A percentile compares a stretch with the other conserved stretches of the same genome.
Conservation (phyloP, 2,329 filamentous ascomycete species). For the Cryphonectria carpinicola region DNA sequence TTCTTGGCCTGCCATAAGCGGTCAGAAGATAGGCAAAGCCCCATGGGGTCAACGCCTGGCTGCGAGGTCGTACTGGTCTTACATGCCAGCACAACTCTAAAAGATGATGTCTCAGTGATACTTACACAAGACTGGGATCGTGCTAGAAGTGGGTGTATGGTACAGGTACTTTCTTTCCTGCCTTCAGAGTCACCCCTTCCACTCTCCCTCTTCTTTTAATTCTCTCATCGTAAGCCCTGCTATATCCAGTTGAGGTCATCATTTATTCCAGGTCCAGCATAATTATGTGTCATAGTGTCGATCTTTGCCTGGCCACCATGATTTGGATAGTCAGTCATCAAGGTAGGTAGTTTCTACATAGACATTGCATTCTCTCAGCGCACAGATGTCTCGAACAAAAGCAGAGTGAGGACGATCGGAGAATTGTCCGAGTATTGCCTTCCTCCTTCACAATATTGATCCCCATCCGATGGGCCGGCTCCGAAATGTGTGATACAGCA, state of each 20-base stretch:
- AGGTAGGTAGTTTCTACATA: neutral
- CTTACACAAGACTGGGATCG: neutral
- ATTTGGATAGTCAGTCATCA: neutral
- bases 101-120: neutral
- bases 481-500: neutral
- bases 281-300: neutral
- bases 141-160: neutral
- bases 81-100: neutral
- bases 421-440: neutral
- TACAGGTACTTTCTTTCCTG: neutral
- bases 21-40: neutral
- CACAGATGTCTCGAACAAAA: neutral
- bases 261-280: neutral
- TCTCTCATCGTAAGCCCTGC: neutral
- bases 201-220: neutral
- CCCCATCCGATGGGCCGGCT: slow-evolving; percentile 1
- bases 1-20: neutral
- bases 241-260: neutral
- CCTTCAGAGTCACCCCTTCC: neutral
- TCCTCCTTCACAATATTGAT: neutral
- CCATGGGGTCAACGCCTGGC: too few relatives aligned
- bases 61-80: neutral
- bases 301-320: neutral
- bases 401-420: neutral
- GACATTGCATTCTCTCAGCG: too few relatives aligned